A percentile compares a stretch with the other conserved stretches of the same genome.
These are phyloP conservation scores for Chlorociboria aeruginascens DNA, from an alignment of 495 filamentous ascomycete genomes.

Conservation along the genomic window DNA sequence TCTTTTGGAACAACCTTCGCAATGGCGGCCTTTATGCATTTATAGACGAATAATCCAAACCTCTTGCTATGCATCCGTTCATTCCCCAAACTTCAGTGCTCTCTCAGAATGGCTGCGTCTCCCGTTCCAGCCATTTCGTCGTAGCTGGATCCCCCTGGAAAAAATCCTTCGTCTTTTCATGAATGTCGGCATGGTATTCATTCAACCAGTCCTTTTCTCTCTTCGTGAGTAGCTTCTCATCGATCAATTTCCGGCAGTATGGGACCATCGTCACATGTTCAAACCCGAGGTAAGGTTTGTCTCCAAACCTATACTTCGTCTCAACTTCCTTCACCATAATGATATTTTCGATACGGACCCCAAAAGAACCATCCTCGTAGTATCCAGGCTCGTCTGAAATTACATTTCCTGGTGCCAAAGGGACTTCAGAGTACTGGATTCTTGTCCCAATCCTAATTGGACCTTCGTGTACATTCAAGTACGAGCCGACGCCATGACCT, in stretches of 20 bases:
- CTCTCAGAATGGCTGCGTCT: conserved; percentile 28
- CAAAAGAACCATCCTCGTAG: conserved; percentile 95
- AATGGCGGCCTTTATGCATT: conserved; percentile 59
- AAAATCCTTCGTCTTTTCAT: conserved; percentile 69
- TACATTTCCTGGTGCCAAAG: conserved; percentile 83
- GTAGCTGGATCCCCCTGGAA: conserved; percentile 62
- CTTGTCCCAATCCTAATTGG: conserved; percentile 93
- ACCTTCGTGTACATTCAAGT: conserved; percentile 89
- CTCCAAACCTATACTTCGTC: conserved; percentile 79
- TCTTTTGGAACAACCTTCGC: conserved; percentile 68
- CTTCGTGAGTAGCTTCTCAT: conserved; percentile 57
- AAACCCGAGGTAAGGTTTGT: conserved; percentile 88
- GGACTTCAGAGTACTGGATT: conserved; percentile 82
- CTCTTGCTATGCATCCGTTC: background rate
- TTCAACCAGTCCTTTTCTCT: conserved; percentile 81
- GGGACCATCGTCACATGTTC: conserved; percentile 97
- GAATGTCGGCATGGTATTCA: conserved; percentile 69
- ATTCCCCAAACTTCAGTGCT: background rate
- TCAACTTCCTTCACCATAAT: conserved; percentile 80
- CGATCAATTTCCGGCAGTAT: conserved; percentile 82
- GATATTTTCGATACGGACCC: conserved; percentile 96
- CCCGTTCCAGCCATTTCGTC: conserved; percentile 71
- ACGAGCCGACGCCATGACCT: conserved; percentile 92
- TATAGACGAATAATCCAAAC: conserved; percentile 26
- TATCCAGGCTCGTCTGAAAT: conserved; percentile 94